Base-by-base conservation (phyloP, 2,329 filamentous ascomycete species). In the Cercospora brassicicola region DNA sequence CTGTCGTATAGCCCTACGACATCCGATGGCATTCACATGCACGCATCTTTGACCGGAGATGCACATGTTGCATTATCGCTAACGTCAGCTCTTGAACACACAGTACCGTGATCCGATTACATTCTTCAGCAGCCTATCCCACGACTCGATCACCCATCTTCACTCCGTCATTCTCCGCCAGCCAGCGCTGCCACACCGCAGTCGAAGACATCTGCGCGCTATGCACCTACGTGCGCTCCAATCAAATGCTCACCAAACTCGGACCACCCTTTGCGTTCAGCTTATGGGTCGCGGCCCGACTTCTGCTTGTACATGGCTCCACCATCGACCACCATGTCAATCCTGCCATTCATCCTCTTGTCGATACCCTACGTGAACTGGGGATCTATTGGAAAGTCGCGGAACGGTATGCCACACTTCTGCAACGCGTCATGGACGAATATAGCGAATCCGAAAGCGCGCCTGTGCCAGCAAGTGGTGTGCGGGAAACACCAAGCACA, bases 201-300 rank as follows among this genome's bases (percentile, higher is more conserved):
- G 94, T 96, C 9, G 90, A 94, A 76, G 91, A 91, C 74, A 92
- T 97, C 67, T 88, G 90, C 42, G 88, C 90, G 0, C 84, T 97
- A 1, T 90, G 90, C 69, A 89, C 91, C 69, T 93, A 93, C 75
- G 92, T 96, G 11, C 86, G 91, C 30, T 88, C 88, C 68, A 90
- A 92, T 73, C 86, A 86, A 62, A 86, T 96, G 78, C 84, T 97
- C 20, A 85, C 88, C 60, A 93, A 93, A 77, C 87, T 97, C 15
- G 94, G 94, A 0, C 93, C 93, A 0, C 93, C 93, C 0, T 97
- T 97, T 77, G 93, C 93, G 3, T 97, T 97, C 77, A 93, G 92
- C 0, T 84, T 97, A 1, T 97, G 94, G 94, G 94, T 97, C 15
- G 93, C 92, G 2, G 93, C 94, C 5, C 90, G 94, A 3, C 85